These are phyloP conservation scores for Cicer cuneatum DNA, from an alignment of 306 rosid genomes.

Conservation along the genomic window DNA sequence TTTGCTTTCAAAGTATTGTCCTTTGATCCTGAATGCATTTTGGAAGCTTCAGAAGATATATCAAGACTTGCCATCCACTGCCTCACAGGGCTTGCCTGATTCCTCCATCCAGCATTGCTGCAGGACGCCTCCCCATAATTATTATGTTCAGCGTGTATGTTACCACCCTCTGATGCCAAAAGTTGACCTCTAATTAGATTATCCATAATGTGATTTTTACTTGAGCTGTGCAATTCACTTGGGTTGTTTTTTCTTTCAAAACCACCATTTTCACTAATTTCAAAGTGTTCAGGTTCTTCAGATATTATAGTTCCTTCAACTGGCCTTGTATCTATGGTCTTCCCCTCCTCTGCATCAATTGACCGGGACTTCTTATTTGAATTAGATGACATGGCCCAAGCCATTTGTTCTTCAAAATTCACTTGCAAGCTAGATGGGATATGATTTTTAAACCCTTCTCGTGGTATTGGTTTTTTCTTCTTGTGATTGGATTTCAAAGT, in stretches of 20 bases:
- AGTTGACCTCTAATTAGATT: slow-evolving; percentile 66
- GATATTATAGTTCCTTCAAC: slow-evolving; percentile 50
- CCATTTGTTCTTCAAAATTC: slow-evolving; percentile 83
- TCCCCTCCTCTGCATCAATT: slow-evolving; percentile 54
- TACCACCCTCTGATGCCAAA: slow-evolving; percentile 64
- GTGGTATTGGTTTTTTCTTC: slow-evolving; percentile 53
- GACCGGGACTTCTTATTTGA: slow-evolving; percentile 62
- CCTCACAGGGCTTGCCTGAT: slow-evolving; percentile 80
- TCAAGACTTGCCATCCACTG: slow-evolving; percentile 76
- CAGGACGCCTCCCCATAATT: slow-evolving; percentile 82
- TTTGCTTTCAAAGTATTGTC: slow-evolving; percentile 85
- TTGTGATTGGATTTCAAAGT: slow-evolving; percentile 50
- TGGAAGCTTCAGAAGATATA: slow-evolving; percentile 57
- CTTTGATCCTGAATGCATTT: slow-evolving; percentile 62
- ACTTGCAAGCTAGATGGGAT: slow-evolving; percentile 78
- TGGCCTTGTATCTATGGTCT: slow-evolving; percentile 48
- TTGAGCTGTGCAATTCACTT: slow-evolving; percentile 54
- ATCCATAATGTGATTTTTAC: slow-evolving; percentile 58
- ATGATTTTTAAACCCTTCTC: slow-evolving; percentile 68
- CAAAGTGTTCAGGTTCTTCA: slow-evolving; percentile 53
- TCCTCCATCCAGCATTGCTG: slow-evolving; percentile 95
- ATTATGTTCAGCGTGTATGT: slow-evolving; percentile 55
- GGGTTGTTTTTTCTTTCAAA: slow-evolving; percentile 54
- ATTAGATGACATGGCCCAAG: slow-evolving; percentile 64
- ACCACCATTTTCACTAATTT: slow-evolving; percentile 48